A percentile compares a stretch with the other conserved stretches of the same genome.
Conservation (phyloP, 805 yeast species). For the Maudiozyma saulgeensis region DNA sequence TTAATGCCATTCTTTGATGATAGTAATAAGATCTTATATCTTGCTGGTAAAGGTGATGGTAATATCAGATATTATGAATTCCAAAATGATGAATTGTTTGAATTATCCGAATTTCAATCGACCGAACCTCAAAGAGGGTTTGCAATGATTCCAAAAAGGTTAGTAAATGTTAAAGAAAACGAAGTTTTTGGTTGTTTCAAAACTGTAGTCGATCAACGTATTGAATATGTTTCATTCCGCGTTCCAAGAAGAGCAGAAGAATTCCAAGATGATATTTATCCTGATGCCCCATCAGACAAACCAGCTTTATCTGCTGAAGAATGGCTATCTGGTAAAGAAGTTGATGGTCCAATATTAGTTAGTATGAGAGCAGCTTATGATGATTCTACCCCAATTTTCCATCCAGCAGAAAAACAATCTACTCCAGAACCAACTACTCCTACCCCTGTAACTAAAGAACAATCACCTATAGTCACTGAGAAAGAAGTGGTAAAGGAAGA, state of each 20-base stretch:
- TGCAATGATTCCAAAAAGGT: conserved; percentile 78
- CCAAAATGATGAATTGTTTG: conserved; percentile 71
- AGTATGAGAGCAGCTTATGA: conserved; percentile 71
- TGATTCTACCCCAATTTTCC: conserved; percentile 50
- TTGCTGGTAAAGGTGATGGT: conserved; percentile 98
- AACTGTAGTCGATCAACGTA: conserved; percentile 71
- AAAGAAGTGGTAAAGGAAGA: neutral
- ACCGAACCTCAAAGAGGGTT: conserved; percentile 94
- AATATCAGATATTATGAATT: conserved; percentile 90
- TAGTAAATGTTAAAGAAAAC: conserved; percentile 69
- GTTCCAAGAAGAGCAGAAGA: conserved; percentile 92
- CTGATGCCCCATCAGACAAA: conserved; percentile 73
- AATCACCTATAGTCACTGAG: conserved; percentile 29
- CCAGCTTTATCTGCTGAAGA: conserved; percentile 76
- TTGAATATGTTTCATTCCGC: conserved; percentile 86
- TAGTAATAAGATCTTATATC: conserved; percentile 64
- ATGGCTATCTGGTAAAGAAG: conserved; percentile 68
- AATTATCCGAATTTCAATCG: conserved; percentile 82
- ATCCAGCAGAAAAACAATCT: conserved; percentile 25
- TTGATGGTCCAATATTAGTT: conserved; percentile 74
- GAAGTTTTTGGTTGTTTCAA: conserved; percentile 79
- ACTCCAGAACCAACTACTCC: conserved; percentile 7
- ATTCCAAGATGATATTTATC: conserved; percentile 87
- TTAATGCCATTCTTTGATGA: conserved; percentile 86
- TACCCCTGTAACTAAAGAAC: neutral